Base-by-base conservation (phyloP, 345 rosid genomes). In the Eucalyptus sp. region DNA sequence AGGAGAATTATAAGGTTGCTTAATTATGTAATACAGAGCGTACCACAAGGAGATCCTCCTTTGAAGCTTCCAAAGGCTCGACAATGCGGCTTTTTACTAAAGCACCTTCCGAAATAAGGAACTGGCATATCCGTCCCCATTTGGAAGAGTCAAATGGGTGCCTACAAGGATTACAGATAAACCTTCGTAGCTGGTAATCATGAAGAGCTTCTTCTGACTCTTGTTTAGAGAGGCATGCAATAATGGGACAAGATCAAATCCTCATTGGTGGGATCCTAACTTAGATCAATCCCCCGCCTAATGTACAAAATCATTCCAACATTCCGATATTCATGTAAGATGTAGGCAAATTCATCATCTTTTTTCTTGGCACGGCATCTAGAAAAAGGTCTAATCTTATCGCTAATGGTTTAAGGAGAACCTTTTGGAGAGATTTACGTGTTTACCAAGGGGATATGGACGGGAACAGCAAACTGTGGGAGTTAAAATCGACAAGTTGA, bases 131-230 rank as follows among this genome's bases (percentile, higher is more conserved):
- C 50, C 98, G 92, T 64, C 99, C 96, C 99, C 99, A 97, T 89
- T 97, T 97, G 27, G 95, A 92, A 81, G 99, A 97, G 94, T 97
- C 99, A 90, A 96, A 97, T 24, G 99, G 98, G 86, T 97, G 98
- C 95, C 99, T 95, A 87, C 92, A 91, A 89, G 54, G 87, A 86
- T 91, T 58, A 54, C 84, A 88, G 22, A 68, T 54, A 62, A 13
- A 52, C 13, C 68, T 20, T 87, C 4, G 16, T 58, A 25, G 33
- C 37, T 1, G 56, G 41, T n/a, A 85, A 46, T 48, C 50, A 85
- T 85, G 52, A 15, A 85, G 43, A 85, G 56, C 33, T 49, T 16
- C 29, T 44, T 48, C 56, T 18, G 84, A 76, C 14, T 12, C 27
- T 76, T 76, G 84, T 76, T 76, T 76, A 37, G 84, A 76, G 48